Evolutionary conservation across 192 early-diverging fungal species (phyloP), one percentile per base, ranked within the genome.

Genomic region (Gonapodya prolifera): DNA sequence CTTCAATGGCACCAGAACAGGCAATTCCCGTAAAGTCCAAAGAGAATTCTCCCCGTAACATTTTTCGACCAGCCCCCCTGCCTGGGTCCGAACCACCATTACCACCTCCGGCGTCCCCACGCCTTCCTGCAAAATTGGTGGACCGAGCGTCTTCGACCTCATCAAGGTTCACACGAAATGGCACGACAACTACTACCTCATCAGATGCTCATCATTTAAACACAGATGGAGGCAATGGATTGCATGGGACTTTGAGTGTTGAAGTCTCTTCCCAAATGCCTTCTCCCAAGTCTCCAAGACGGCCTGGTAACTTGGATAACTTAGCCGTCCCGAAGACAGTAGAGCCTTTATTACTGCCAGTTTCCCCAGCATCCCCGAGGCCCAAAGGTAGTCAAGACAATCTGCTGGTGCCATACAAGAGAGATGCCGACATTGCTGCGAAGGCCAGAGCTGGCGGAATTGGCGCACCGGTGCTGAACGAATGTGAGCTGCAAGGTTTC

Each of bases 381-480:
- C 45, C 45, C 45, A 61, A 61, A 23, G 45, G 45, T 16, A 61
- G 45, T 23, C 45, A 61, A 61, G 45, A 61, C 23, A 61, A 61
- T 23, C 30, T 45, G 16, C 76, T 82, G 78, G 79, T 80, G 30
- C 79, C 84, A 0, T 81, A 81, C 13, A 74, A 82, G 29, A 85
- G 83, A 35, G 82, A 81, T 28, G 80, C 80, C 30, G 77, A 83
- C 71, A 79, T 81, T 33, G 84, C 83, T 35, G 84, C 84, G 33
- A 70, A 81, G 1, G 84, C 84, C 0, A 78, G 80, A 16, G 83
- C 84, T 32, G 77, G 76, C 70, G 84, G 84, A 18, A 85, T 85
- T 36, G 81, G 84, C 16, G 76, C 79, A 2, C 84, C 84, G 18
- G 77, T 84, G 30, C 80, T 80, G 34, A 85, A 85, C 33, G 45